phyloP scores from a whole-genome alignment of 176 grass and related monocot genomes.

The Triticum dicoccoides region DNA sequence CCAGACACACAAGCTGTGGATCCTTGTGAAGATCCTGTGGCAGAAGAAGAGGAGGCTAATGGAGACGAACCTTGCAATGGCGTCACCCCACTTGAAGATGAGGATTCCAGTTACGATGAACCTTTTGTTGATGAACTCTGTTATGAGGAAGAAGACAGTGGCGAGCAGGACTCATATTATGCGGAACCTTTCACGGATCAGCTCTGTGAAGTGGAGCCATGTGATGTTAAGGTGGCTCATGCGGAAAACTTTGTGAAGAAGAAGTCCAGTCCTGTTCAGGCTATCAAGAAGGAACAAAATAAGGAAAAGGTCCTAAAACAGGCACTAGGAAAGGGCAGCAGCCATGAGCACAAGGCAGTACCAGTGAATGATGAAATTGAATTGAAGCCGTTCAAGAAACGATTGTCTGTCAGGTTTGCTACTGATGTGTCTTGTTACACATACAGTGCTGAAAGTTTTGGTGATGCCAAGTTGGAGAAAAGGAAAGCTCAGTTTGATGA shows the following conservation, averaged over 20 bases:
- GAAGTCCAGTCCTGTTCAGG: neutral
- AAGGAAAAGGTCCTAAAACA: slow-evolving; percentile 6
- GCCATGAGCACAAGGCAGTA: neutral
- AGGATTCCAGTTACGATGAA: slow-evolving; percentile 30
- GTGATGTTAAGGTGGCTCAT: neutral
- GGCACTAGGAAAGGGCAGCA: neutral
- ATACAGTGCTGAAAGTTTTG: slow-evolving; percentile 31
- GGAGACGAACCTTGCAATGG: neutral
- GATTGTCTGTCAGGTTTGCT: slow-evolving; percentile 40
- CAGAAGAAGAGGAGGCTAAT: slow-evolving; percentile 17
- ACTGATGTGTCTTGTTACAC: slow-evolving; percentile 36
- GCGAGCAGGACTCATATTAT: neutral
- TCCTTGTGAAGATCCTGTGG: slow-evolving; percentile 4
- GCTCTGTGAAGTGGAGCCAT: neutral
- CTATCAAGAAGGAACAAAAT: neutral
- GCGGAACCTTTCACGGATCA: neutral
- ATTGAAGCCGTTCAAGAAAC: slow-evolving; percentile 31
- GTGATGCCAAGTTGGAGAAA: slow-evolving; percentile 43
- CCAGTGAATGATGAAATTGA: neutral
- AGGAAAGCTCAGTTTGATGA: slow-evolving; percentile 48
- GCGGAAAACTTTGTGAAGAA: neutral
- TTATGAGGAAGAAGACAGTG: slow-evolving; percentile 12
- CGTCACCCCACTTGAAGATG: neutral
- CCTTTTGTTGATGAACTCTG: slow-evolving; percentile 9
- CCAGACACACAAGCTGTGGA: slow-evolving; percentile 9